Evolutionary conservation across 2,329 filamentous ascomycete genomes (phyloP).

Genomic region (Paecilomyces niveus): DNA sequence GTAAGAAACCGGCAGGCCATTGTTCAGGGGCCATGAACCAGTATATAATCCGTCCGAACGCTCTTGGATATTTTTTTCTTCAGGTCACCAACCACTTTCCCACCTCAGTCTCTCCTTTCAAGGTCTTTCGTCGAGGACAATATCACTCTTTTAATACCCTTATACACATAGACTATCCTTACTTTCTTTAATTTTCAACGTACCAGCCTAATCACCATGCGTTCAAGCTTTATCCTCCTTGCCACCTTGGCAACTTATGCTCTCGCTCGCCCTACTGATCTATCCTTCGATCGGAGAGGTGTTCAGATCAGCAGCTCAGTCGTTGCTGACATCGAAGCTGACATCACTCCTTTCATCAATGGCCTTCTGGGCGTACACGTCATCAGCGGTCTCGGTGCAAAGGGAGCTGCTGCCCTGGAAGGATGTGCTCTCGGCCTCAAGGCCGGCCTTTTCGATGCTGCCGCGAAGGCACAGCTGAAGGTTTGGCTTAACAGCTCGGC

Average conservation of each 20-base stretch:
- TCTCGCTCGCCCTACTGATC: constrained; percentile 23
- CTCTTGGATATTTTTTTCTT: not conserved
- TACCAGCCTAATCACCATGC: constrained; percentile 10
- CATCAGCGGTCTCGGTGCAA: constrained; percentile 22
- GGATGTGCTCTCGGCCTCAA: constrained; percentile 29
- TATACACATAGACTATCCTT: not conserved
- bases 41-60: not conserved
- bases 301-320: constrained; percentile 15
- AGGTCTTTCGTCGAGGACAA: not conserved
- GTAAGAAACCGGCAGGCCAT: not conserved
- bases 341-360: constrained; percentile 8
- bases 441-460: constrained; percentile 18
- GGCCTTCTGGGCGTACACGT: constrained; percentile 6
- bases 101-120: not conserved
- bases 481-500: constrained; percentile 20
- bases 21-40: not conserved
- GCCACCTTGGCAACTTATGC: constrained; percentile 25
- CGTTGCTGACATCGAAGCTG: constrained; percentile 15
- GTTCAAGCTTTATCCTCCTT: constrained; percentile 22
- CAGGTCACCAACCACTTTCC: not conserved
- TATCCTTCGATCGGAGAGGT: constrained; percentile 12
- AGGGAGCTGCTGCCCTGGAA: constrained; percentile 28
- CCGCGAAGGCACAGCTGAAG: constrained; percentile 21
- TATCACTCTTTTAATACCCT: not conserved
- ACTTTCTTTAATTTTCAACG: not conserved